These are phyloP conservation scores for Pseudohyphozyma bogoriensis DNA, from an alignment of 768 basidiomycete genomes.

Conservation along the genomic window DNA sequence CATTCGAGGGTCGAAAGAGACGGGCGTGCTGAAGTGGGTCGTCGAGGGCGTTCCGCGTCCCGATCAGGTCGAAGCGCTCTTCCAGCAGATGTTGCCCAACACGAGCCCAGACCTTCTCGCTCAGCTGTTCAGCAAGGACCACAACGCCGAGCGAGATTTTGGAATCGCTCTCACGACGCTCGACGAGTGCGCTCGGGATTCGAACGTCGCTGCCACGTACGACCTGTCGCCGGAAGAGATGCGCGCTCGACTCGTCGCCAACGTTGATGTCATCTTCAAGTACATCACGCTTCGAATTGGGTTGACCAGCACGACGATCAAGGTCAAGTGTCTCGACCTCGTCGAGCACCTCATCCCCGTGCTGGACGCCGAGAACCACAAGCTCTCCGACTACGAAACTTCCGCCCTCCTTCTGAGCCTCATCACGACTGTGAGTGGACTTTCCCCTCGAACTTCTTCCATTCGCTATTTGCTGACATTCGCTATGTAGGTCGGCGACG, in stretches of 20 bases:
- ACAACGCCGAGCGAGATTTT: conserved; percentile 87
- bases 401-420: conserved; percentile 79
- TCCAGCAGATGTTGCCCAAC: conserved; percentile 83
- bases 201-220: conserved; percentile 53
- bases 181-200: conserved; percentile 49
- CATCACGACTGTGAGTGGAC: conserved; percentile 61
- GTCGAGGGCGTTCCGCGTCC: conserved; percentile 59
- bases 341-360: conserved; percentile 68
- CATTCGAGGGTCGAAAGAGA: conserved; percentile 28
- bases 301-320: conserved; percentile 80
- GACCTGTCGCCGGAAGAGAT: conserved; percentile 45
- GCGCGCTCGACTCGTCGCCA: conserved; percentile 62
- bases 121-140: conserved; percentile 86
- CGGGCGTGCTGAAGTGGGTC: conserved; percentile 30
- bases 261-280: conserved; percentile 83
- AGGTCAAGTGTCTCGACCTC: conserved; percentile 77
- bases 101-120: conserved; percentile 62
- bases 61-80: conserved; percentile 74
- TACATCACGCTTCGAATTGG: conserved; percentile 83
- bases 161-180: conserved; percentile 64
- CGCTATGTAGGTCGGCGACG: conserved; percentile 70
- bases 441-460: too few species aligned
- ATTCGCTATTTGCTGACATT: conserved; percentile 1
- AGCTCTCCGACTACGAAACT: conserved; percentile 76
- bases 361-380: conserved; percentile 60